phyloP scores from a whole-genome alignment of 2,329 filamentous ascomycete species.

The Arachnomyces sp. region DNA sequence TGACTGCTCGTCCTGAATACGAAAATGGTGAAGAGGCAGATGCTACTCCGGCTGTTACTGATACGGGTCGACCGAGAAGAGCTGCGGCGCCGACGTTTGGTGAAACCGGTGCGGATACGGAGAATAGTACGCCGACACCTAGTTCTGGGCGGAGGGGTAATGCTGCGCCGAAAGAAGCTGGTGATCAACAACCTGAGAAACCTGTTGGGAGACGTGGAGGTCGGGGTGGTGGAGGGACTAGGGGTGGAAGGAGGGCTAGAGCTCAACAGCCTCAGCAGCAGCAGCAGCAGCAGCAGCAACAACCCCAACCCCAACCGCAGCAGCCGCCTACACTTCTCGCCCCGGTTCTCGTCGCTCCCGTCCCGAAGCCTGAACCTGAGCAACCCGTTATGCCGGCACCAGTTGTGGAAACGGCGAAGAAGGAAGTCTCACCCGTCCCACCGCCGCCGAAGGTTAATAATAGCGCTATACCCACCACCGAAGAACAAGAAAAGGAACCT shows the following conservation, averaged over 20 bases:
- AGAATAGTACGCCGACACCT: constrained; percentile 26
- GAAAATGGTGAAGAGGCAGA: constrained; percentile 35
- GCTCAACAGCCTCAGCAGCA: constrained; percentile 25
- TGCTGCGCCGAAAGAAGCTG: constrained; percentile 17
- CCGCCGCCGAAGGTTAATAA: constrained; percentile 4
- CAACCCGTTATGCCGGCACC: constrained; percentile 12
- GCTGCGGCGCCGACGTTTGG: constrained; percentile 46
- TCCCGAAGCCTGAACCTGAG: constrained; percentile 23
- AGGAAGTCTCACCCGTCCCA: constrained; percentile 5
- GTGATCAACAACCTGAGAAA: constrained; percentile 27
- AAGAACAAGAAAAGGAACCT: constrained; percentile 7
- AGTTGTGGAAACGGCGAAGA: constrained; percentile 11
- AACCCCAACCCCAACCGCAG: constrained; percentile 9
- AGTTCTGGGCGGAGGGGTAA: constrained; percentile 32
- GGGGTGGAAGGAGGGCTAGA: constrained; percentile 29
- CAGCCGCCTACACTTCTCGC: constrained; percentile 3
- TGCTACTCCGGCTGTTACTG: constrained; percentile 36
- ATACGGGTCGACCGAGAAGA: constrained; percentile 42
- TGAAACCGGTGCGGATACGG: constrained; percentile 22
- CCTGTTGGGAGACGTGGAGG: constrained; percentile 26
- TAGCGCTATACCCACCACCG: background rate
- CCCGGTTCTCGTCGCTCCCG: constrained; percentile 16
- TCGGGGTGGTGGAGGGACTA: constrained; percentile 24
- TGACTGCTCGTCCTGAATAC: constrained; percentile 37
- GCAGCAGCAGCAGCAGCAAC: constrained; percentile 14